These are phyloP conservation scores for Lichina pygmaea DNA, from an alignment of 495 filamentous ascomycete genomes.

Conservation along the genomic window DNA sequence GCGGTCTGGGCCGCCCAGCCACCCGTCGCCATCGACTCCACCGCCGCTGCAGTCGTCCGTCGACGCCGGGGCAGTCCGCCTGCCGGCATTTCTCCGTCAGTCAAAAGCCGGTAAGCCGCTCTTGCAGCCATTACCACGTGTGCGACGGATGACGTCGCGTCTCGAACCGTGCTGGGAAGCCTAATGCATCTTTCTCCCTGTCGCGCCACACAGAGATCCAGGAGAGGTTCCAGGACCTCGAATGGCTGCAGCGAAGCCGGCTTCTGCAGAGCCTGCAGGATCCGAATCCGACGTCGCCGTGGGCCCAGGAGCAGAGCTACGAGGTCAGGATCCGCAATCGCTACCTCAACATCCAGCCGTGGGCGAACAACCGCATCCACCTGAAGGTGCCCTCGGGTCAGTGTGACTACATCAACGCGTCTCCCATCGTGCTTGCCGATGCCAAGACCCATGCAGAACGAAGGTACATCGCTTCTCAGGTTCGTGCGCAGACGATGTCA, in stretches of 20 bases:
- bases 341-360: conserved; percentile 69
- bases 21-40: neutral
- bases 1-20: no score
- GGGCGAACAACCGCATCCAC: conserved; percentile 59
- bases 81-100: conserved; percentile 2
- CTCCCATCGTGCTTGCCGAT: conserved; percentile 45
- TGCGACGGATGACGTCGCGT: no score
- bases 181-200: neutral
- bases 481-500: conserved; percentile 9
- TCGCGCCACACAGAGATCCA: conserved; percentile 1
- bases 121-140: no score
- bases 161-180: neutral
- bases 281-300: conserved; percentile 19
- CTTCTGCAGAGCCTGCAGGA: conserved; percentile 16
- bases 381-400: conserved; percentile 55
- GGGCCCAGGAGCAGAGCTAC: conserved; percentile 25
- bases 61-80: neutral
- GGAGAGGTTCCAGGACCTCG: conserved; percentile 30
- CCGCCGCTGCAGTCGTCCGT: neutral
- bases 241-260: conserved; percentile 32
- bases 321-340: conserved; percentile 36
- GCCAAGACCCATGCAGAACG: conserved; percentile 21
- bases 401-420: conserved; percentile 91
- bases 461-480: conserved; percentile 43
- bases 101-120: neutral